Evolutionary conservation across 2,329 filamentous ascomycete genomes (phyloP), one percentile per base, ranked within the genome.

Genomic region (Mariannaea elegans): DNA sequence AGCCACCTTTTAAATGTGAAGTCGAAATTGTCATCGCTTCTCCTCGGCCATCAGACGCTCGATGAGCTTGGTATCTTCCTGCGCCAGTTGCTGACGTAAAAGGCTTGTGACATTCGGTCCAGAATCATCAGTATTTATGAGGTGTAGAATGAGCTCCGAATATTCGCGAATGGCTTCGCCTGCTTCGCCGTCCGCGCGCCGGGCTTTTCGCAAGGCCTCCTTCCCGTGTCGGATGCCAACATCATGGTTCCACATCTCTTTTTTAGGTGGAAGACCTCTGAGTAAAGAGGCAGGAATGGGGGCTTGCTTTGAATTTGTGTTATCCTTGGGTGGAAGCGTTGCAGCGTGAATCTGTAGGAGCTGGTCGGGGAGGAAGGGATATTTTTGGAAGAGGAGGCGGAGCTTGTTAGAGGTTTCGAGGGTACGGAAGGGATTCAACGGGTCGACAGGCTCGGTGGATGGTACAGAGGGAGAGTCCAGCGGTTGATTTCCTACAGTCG

Each of bases 161-260:
- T 87, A 90, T 72, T 89, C 87, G 51, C 83, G 77, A 27, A 90
- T 77, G 4, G 79, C 87, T 65, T 88, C 85, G 27, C 85, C 85
- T 57, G 83, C 82, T 64, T 83, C 80, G n/a, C 82, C 80, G 1
- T 81, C 78, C 27, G 80, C 78, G 29, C 77, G 76, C 57, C 83
- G 78, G 31, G 83, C 82, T 53, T 74, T 78, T 39, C 82, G 81
- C 58, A 90, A 74, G 13, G 81, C 82, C 18, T 81, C 78, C 42
- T 85, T 81, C 2, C 85, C 88, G 18, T 82, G 82, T 53, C 82
- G 77, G 47, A 87, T 78, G 7, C 87, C 87, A 6, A 83, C 77
- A 48, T 89, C 86, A 42, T 79, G 77, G 19, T 83, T 85, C 88
- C 87, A 90, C 46, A 77, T 73, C 57, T 77, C 73, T 42, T 77